Evolutionary conservation across 208 protist genomes (phyloP), one percentile per base, ranked within the genome.

Genomic region (Trypanosomatidae sp.): DNA sequence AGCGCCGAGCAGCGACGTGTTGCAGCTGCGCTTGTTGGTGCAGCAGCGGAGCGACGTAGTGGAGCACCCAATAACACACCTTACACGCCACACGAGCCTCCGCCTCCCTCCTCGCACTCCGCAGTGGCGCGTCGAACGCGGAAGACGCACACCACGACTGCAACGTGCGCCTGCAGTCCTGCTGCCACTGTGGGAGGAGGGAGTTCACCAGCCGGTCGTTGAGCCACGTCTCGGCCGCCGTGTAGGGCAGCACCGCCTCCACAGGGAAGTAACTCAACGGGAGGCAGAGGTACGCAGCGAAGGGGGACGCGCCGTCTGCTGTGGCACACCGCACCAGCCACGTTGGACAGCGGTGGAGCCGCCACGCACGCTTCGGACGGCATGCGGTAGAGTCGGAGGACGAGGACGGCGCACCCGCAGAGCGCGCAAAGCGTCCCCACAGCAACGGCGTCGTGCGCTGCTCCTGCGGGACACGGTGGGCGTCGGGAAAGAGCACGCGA

Each of bases 251-350:
- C 49, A 94, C 79, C 1, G 81, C 44, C 60, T 87, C 79, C 58
- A 91, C 52, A 4, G 89, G 89, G 62, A 90, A 94, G 74, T 94
- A 91, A 44, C 85, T 82, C 15, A 89, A 68, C 28, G 86, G 86
- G 50, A 91, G 78, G 68, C 86, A 91, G 5, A 87, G 47, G n/a
- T 67, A 86, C 22, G 60, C 56, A n/a, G 12, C 49, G n/a, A n/a
- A n/a, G n/a, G n/a, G n/a, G n/a, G n/a, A n/a, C n/a, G n/a, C n/a
- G n/a, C n/a, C n/a, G n/a, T n/a, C n/a, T n/a, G n/a, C n/a, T n/a
- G n/a, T 33, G 17, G 53, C 25, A 12, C 75, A 36, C 19, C 73
- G 79, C 41, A 77, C 74, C 47, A 87, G 59, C 82, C 82, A 87
- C 22, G 78, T 80, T 0, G 82, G 82, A 17, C 82, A 72, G 17